Percentiles rank a stretch among this genome's conserved stretches.
These are phyloP conservation scores for Thinopyrum elongatum DNA, from an alignment of 176 grass and related monocot species.

Conservation along the genomic window DNA sequence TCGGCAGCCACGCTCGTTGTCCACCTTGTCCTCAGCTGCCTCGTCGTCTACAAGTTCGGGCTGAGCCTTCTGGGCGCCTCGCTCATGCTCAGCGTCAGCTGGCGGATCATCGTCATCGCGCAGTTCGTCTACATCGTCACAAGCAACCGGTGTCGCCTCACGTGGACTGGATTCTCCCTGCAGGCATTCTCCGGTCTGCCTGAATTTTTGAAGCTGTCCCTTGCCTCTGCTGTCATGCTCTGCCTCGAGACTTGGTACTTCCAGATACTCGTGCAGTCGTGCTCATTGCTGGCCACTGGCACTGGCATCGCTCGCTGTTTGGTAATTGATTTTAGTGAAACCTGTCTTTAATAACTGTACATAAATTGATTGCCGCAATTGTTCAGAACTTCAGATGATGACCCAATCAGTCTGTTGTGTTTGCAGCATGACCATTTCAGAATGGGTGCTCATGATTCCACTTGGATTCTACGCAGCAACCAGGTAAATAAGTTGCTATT, in stretches of 20 bases:
- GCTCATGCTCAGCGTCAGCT: constrained; percentile 52
- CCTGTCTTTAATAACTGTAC: no score
- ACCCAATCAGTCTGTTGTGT: background rate
- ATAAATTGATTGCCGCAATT: no score
- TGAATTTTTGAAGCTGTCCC: constrained; percentile 41
- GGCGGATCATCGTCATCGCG: constrained; percentile 50
- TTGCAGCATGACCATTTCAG: constrained; percentile 71
- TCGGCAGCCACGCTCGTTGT: constrained; percentile 25
- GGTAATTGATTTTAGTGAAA: constrained; percentile 27
- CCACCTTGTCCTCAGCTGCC: constrained; percentile 48
- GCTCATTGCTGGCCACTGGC: constrained; percentile 52
- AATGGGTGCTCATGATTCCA: constrained; percentile 86
- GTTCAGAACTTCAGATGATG: background rate
- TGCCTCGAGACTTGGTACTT: constrained; percentile 64
- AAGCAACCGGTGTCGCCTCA: constrained; percentile 41
- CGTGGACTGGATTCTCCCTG: constrained; percentile 55
- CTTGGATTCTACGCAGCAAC: constrained; percentile 83
- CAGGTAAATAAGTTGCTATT: constrained; percentile 28
- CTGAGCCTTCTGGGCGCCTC: constrained; percentile 60
- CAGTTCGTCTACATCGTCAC: constrained; percentile 63
- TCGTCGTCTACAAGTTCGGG: constrained; percentile 34
- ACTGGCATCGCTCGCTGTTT: constrained; percentile 51
- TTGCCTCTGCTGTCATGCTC: constrained; percentile 77
- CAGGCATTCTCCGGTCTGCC: constrained; percentile 50
- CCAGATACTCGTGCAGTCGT: constrained; percentile 52